Conservation (phyloP, 148 eudicot species). For the Vaccinium darrowii region DNA sequence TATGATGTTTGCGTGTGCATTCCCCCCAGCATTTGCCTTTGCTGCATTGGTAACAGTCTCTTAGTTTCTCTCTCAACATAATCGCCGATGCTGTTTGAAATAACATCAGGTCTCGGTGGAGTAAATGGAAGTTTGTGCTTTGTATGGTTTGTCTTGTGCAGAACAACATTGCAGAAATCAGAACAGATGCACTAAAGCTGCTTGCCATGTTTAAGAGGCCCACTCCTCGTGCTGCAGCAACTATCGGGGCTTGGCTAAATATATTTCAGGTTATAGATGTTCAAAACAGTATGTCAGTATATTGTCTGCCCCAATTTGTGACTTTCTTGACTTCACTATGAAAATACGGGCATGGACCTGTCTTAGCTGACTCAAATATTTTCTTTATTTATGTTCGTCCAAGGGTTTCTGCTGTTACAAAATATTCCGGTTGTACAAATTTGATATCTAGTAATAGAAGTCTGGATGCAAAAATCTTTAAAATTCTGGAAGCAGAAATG, state of each 20-base stretch:
- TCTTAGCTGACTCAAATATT: background rate
- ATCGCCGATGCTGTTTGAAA: background rate
- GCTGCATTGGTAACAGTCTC: constrained; percentile 59
- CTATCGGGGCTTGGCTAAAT: constrained; percentile 95
- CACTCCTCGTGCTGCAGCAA: constrained; percentile 79
- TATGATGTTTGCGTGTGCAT: constrained; percentile 99
- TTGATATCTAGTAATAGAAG: background rate
- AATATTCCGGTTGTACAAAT: background rate
- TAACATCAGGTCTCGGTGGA: background rate
- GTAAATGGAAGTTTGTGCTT: background rate
- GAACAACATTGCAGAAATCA: constrained; percentile 89
- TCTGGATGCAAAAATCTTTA: constrained; percentile 5
- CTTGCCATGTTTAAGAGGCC: constrained; percentile 81
- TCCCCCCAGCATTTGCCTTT: constrained; percentile 83
- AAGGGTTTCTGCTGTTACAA: background rate
- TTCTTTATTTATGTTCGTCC: background rate
- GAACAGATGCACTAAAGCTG: constrained; percentile 87
- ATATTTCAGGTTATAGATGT: constrained; percentile 67
- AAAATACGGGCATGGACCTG: background rate
- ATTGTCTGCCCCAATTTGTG: background rate
- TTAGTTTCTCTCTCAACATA: background rate
- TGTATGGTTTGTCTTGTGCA: constrained; percentile 29
- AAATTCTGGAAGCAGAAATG: constrained; percentile 6
- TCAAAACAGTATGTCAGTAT: background rate
- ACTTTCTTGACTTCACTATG: background rate